Evolutionary conservation across 192 early-diverging fungal species (phyloP), one percentile per base, ranked within the genome.

Genomic region (Backusella westeae): DNA sequence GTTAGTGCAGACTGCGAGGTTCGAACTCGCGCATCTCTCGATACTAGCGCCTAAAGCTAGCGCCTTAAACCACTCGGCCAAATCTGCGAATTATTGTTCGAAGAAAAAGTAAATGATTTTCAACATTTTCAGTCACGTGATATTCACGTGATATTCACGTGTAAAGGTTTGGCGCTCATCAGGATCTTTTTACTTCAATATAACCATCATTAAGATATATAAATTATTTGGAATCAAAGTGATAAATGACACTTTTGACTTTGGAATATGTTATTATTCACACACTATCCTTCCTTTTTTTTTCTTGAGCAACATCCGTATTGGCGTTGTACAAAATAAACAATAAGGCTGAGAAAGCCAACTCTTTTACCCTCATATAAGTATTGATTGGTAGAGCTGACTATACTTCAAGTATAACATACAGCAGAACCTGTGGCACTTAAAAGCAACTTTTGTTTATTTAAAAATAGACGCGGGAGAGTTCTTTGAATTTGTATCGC

Each of bases 21-120:
- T 63, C 56, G 56, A 63, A 63, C 56, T 63, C 56, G 56, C 56
- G 56, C 56, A 63, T 63, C 56, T 63, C 56, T 63, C 56, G 56
- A 63, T 63, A 63, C 56, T 63, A 63, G 56, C 56, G 56, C 56
- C 56, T 63, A 63, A 63, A 63, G 56, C 56, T 63, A 63, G 56
- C 56, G 56, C 56, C 56, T 63, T 63, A 63, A 63, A 63, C 56
- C 56, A 63, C 56, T 63, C 56, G 56, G 56, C 56, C 56, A 63
- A 63, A 63, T 63, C 56, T 63, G 56, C 56, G 7, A 63, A 14
- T 26, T 12, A 26, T 63, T 9, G 7, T 2, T 4, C 0, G 1
- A 6, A 0, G 1, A 3, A 63, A 63, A 63, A 63, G 12, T 14
- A 63, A 1, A 14, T 23, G 4, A 1, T 1, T 10, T 63, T 29